Conservation (phyloP, 2,329 filamentous ascomycete species). For the Stachybotrys echinatus region DNA sequence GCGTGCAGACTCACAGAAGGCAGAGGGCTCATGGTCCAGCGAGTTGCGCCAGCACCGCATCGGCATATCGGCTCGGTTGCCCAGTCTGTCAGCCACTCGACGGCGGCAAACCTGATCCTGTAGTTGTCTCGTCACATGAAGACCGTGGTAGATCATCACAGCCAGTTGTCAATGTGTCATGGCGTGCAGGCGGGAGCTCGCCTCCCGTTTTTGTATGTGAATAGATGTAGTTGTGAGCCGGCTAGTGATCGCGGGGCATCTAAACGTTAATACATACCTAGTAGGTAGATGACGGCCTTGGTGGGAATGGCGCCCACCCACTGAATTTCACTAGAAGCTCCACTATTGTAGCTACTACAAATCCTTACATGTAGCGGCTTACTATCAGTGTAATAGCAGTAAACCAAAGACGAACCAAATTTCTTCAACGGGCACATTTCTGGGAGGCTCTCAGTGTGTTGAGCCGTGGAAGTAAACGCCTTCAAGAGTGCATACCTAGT, state of each 20-base stretch:
- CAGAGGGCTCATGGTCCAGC: conserved; percentile 17
- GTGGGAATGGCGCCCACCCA: too few relatives aligned
- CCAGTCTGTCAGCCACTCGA: background rate
- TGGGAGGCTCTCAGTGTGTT: too few relatives aligned
- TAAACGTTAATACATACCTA: too few relatives aligned
- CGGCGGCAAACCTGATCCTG: background rate
- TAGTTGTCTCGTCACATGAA: background rate
- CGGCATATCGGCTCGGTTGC: background rate
- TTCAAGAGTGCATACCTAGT: too few relatives aligned
- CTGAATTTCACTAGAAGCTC: too few relatives aligned
- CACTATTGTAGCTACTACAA: too few relatives aligned
- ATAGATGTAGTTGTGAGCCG: background rate
- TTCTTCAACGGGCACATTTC: too few relatives aligned
- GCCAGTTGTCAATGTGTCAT: background rate
- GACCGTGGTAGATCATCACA: background rate
- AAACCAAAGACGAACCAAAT: too few relatives aligned
- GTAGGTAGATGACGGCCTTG: too few relatives aligned
- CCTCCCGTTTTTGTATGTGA: background rate
- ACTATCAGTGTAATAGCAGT: too few relatives aligned
- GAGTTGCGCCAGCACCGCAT: background rate
- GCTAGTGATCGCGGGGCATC: background rate
- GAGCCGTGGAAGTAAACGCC: too few relatives aligned
- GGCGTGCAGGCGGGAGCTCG: background rate
- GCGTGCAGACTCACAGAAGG: conserved; percentile 2
- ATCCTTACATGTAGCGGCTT: too few relatives aligned